Percentiles rank a stretch among this genome's conserved stretches.
phyloP scores from a whole-genome alignment of 805 yeast genomes.

The Barnettozyma californica region DNA sequence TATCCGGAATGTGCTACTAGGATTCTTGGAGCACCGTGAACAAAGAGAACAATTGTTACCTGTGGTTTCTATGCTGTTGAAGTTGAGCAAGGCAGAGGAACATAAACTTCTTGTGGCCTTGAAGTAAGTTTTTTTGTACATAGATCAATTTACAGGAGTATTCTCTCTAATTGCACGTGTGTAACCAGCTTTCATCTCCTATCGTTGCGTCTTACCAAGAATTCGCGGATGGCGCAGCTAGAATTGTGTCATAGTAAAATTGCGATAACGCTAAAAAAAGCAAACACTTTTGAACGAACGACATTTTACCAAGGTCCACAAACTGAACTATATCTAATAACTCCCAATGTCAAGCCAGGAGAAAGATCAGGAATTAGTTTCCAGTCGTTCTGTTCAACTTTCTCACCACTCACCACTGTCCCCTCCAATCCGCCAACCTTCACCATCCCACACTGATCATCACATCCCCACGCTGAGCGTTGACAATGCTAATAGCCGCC shows the following conservation, averaged over 20 bases:
- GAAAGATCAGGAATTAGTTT: not conserved
- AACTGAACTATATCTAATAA: not conserved
- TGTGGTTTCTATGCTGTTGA: constrained; percentile 71
- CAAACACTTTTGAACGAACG: not conserved
- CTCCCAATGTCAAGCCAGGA: not conserved
- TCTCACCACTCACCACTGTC: not conserved
- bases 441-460: not conserved
- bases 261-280: not conserved
- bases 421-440: not conserved
- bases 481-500: not conserved
- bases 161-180: not conserved
- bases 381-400: not conserved
- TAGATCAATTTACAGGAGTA: not conserved
- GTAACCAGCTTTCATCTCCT: not conserved
- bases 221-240: not conserved
- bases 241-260: not conserved
- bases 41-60: constrained; percentile 83
- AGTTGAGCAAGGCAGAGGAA: constrained; percentile 67
- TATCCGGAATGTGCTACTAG: constrained; percentile 82
- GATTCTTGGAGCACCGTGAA: constrained; percentile 89
- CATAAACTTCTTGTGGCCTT: constrained; percentile 48
- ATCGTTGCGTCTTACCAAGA: not conserved
- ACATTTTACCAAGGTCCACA: not conserved
- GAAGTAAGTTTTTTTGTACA: constrained; percentile 1
- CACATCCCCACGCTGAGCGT: not conserved